Evolutionary conservation across 768 basidiomycete species (phyloP).

Genomic region (Agaricus subrufescens): DNA sequence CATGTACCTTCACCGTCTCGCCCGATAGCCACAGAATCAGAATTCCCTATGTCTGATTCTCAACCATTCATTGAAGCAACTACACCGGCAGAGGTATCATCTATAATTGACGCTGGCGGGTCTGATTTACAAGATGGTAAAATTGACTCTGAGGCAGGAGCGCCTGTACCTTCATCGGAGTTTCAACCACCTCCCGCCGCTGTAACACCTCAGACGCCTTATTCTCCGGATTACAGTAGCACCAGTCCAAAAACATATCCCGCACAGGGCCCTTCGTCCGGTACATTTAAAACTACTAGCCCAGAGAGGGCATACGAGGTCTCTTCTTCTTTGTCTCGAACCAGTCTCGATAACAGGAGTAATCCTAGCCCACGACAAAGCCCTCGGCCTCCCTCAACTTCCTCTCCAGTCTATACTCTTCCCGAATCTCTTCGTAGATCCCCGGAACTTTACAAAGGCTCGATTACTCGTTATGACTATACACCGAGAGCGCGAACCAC

Average conservation of each 20-base stretch:
- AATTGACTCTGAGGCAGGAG: background rate
- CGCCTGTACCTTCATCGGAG: background rate
- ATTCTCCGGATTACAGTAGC: too few species aligned
- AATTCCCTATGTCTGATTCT: background rate
- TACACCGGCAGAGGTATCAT: background rate
- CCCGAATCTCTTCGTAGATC: background rate
- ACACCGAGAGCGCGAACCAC: constrained; percentile 1
- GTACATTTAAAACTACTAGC: background rate
- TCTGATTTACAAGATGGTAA: background rate
- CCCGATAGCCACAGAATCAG: background rate
- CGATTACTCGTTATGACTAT: background rate
- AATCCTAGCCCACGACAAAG: background rate
- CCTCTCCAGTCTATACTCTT: background rate
- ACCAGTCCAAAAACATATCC: background rate
- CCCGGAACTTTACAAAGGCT: background rate
- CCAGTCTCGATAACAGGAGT: background rate
- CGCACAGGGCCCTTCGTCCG: background rate
- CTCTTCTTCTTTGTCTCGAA: background rate
- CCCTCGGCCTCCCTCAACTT: background rate
- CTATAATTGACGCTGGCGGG: background rate
- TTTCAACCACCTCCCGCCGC: background rate
- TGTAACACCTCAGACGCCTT: background rate
- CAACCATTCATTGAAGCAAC: background rate
- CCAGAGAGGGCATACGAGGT: background rate
- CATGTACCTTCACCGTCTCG: background rate